Base-by-base conservation (phyloP, 2,329 filamentous ascomycete genomes). In the Sporothrix euskadiensis region DNA sequence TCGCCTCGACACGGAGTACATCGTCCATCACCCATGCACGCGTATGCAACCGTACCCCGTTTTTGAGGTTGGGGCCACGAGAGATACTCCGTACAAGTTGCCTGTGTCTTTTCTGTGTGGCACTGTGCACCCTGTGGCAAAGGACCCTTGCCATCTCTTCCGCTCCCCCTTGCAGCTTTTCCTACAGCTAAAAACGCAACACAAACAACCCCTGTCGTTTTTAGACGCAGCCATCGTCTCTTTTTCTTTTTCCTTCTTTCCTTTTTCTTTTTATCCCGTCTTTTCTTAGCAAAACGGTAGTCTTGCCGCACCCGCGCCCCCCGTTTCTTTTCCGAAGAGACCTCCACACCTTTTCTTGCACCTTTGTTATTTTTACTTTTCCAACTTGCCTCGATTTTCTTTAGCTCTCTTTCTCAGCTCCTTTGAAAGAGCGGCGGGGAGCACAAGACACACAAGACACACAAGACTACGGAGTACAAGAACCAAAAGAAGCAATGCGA, bases 161-260 rank as follows among this genome's bases (percentile, higher is more conserved):
- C 57, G 16, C n/a, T 19, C 70, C 70, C 71, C 59, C 57, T 72
- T 71, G 70, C 57, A 71, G 57, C 57, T 65, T 59, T 49, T 68
- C 32, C 63, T 52, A 44, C 65, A 35, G 65, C 65, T 68, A 68
- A 68, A 68, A 44, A 68, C 26, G 35, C 35, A 35, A 35, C 35
- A 49, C 12, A 49, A 44, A 49, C 26, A 19, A 22, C 71, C 71
- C 71, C 52, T 57, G 71, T 59, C 63, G 26, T 73, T 69, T 69
- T 73, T 73, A 73, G 61, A 49, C 71, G 63, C 71, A 73, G 71
- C 61, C 63, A 59, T 69, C 71, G 14, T 52, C 26, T 72, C n/a
- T 66, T 44, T 14, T 44, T 44, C 7, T 39, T 44, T 72, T 47
- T 66, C 26, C 26, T 26, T 72, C 32, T 66, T 41, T 10, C 10